Evolutionary conservation across 768 basidiomycete genomes (phyloP), one percentile per base, ranked within the genome.

Genomic region (Leccinum imitatum): DNA sequence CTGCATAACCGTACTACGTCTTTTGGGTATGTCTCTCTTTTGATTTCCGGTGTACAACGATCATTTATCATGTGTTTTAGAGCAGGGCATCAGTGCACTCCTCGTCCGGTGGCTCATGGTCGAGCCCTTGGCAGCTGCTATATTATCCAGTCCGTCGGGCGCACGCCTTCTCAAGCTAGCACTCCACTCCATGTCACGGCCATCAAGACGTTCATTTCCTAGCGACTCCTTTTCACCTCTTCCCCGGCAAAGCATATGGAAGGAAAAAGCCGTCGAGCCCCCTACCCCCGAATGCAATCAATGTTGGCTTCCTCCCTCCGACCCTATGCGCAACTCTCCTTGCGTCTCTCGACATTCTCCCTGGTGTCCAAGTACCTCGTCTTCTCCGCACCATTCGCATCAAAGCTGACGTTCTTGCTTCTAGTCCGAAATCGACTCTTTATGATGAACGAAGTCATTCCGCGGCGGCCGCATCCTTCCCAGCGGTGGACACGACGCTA

Each of bases 71-170:
- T 14, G 17, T 21, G 13, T 25, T n/a, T 41, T 17, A 39, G 27
- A 56, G 56, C 52, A 33, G 48, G 52, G 19, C 47, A 10, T 41
- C 10, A 54, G 65, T 63, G 19, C 17, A 50, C 69, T 53, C 52
- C 57, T 44, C 25, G 46, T 27, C 56, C 65, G 68, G 63, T 72
- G 44, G 75, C 75, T 74, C 77, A 87, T 87, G 86, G 78, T 87
- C 67, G 85, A 88, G 78, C 83, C 84, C 68, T 75, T 87, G 64
- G 80, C 82, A 59, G 78, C 81, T 48, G 79, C 80, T 72, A 75
- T 86, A 41, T 41, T 64, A 71, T 82, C 73, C 79, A 78, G 72
- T 58, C 62, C 71, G 44, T 62, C 65, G 41, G 67, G 66, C 56
- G 66, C 59, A 56, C 63, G 69, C 61, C 52, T 71, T 55, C 67